phyloP scores from a whole-genome alignment of 768 basidiomycete genomes.

The Favolaschia claudopus region DNA sequence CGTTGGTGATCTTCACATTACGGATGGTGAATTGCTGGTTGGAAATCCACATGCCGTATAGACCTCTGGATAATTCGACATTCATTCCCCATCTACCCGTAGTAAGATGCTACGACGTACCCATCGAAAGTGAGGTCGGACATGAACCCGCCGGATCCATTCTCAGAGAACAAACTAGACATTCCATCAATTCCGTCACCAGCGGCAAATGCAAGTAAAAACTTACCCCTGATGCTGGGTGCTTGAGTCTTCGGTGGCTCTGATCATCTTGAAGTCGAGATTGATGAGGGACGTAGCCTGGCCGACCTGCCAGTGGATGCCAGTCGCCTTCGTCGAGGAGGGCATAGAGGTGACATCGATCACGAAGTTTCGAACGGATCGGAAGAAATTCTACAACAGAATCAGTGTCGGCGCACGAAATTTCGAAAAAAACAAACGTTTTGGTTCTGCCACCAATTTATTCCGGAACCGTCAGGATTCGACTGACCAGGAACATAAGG shows the following conservation, averaged over 20 bases:
- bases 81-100: too few relatives aligned
- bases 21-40: conserved; percentile 20
- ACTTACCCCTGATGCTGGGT: conserved; percentile 44
- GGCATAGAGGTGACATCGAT: conserved; percentile 48
- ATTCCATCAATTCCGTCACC: neutral
- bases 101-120: too few relatives aligned
- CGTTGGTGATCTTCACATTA: conserved; percentile 9
- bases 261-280: conserved; percentile 47
- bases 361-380: conserved; percentile 51
- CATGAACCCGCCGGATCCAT: conserved; percentile 57
- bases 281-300: conserved; percentile 53
- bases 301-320: conserved; percentile 57
- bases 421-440: neutral
- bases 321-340: conserved; percentile 39
- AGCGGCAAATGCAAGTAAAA: neutral
- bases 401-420: neutral
- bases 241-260: conserved; percentile 37
- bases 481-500: conserved; percentile 8
- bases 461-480: conserved; percentile 1
- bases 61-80: too few relatives aligned
- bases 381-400: conserved; percentile 32
- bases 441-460: conserved; percentile 20
- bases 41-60: conserved; percentile 15
- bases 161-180: conserved; percentile 53
- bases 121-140: conserved; percentile 18